Conservation (phyloP, 371 early-diverging fungal species). For the Mortierella sp. region DNA sequence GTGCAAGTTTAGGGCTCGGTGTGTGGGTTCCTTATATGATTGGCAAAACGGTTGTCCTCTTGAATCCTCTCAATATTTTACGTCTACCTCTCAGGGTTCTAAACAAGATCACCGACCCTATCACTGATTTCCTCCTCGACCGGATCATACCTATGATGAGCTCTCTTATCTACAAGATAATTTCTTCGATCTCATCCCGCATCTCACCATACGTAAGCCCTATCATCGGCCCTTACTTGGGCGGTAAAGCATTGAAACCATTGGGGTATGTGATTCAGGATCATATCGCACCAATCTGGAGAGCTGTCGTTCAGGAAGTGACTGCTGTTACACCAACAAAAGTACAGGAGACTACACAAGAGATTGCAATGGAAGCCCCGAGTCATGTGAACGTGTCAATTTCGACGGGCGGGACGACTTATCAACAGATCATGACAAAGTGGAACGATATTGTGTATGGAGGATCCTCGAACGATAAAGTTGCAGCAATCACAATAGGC, state of each 20-base stretch:
- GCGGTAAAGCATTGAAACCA: slow-evolving; percentile 21
- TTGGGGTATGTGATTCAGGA: slow-evolving; percentile 20
- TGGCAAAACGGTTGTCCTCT: slow-evolving; percentile 69
- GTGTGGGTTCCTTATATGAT: slow-evolving; percentile 82
- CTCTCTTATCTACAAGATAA: slow-evolving; percentile 23
- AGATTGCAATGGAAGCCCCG: not conserved
- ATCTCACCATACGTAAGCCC: slow-evolving; percentile 10
- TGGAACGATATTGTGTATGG: slow-evolving; percentile 37
- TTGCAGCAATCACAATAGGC: slow-evolving; percentile 53
- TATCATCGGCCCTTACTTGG: slow-evolving; percentile 21
- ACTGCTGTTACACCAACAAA: not conserved
- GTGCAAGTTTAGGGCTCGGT: slow-evolving; percentile 79
- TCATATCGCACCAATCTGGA: slow-evolving; percentile 18
- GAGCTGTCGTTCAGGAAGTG: slow-evolving; percentile 11
- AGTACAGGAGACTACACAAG: slow-evolving; percentile 3
- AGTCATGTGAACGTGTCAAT: not conserved
- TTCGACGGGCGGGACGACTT: slow-evolving; percentile 8
- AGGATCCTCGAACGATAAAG: slow-evolving; percentile 53
- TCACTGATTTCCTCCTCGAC: slow-evolving; percentile 67
- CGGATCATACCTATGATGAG: slow-evolving; percentile 50
- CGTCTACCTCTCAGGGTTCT: slow-evolving; percentile 63
- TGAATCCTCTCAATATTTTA: slow-evolving; percentile 62
- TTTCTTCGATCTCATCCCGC: not conserved
- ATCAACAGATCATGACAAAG: slow-evolving; percentile 14
- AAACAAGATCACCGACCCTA: slow-evolving; percentile 65